phyloP scores from a whole-genome alignment of 768 basidiomycete genomes.

The Tephrocybe rancida region DNA sequence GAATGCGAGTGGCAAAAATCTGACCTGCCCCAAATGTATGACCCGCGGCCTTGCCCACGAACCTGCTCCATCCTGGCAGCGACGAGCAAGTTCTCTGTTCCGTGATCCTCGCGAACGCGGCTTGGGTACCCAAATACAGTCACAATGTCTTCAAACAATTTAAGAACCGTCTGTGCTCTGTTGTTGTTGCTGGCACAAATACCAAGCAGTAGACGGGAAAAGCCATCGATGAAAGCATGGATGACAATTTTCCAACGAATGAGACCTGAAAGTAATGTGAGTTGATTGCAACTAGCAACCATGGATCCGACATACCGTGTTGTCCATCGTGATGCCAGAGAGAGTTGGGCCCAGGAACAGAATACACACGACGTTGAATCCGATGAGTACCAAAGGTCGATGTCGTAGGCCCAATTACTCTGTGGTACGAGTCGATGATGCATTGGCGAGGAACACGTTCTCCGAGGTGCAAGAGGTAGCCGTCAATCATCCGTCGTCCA shows the following conservation, averaged over 20 bases:
- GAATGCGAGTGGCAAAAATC: neutral
- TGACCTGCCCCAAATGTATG: constrained; percentile 40
- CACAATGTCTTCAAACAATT: constrained; percentile 30
- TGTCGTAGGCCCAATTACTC: constrained; percentile 22
- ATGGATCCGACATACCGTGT: constrained; percentile 29
- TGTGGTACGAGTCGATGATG: constrained; percentile 20
- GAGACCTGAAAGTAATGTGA: constrained; percentile 20
- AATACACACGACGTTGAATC: constrained; percentile 23
- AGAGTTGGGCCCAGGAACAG: constrained; percentile 27
- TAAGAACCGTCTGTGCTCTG: constrained; percentile 35
- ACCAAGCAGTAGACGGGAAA: constrained; percentile 30
- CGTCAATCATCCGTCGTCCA: constrained; percentile 28
- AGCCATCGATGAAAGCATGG: constrained; percentile 33
- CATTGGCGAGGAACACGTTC: constrained; percentile 20
- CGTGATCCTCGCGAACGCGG: constrained; percentile 32
- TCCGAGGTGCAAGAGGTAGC: constrained; percentile 21
- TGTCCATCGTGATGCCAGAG: constrained; percentile 36
- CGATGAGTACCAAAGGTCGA: constrained; percentile 15
- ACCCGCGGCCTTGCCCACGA: constrained; percentile 24
- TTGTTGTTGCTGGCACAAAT: constrained; percentile 43
- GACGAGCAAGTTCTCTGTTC: constrained; percentile 34
- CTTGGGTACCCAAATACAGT: constrained; percentile 31
- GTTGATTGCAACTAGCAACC: neutral
- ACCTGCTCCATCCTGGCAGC: constrained; percentile 29
- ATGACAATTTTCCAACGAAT: constrained; percentile 24